Evolutionary conservation across 768 basidiomycete species (phyloP).

Genomic region (Mycena amicta): DNA sequence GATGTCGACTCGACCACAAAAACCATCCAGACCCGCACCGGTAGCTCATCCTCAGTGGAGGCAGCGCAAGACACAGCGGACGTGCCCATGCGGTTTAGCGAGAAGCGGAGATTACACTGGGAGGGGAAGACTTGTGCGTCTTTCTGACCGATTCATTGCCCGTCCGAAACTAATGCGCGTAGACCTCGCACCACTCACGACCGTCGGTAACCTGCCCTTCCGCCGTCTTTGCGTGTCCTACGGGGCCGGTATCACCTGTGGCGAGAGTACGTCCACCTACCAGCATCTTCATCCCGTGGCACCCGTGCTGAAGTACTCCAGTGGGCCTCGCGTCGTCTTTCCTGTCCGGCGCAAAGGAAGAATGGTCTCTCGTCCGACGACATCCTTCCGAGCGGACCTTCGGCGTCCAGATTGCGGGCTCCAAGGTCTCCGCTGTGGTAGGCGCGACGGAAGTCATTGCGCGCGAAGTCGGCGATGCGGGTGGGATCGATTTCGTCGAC

Average conservation of each 20-base stretch:
- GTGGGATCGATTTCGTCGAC: slow-evolving; percentile 86
- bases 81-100: slow-evolving; percentile 66
- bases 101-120: slow-evolving; percentile 91
- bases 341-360: slow-evolving; percentile 84
- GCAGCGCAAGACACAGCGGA: slow-evolving; percentile 64
- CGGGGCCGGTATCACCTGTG: slow-evolving; percentile 94
- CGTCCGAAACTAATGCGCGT: not conserved
- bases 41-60: slow-evolving; percentile 23
- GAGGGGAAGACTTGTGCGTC: slow-evolving; percentile 78
- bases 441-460: slow-evolving; percentile 82
- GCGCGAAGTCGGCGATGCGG: slow-evolving; percentile 52
- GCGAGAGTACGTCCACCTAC: slow-evolving; percentile 66
- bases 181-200: slow-evolving; percentile 76
- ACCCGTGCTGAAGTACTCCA: slow-evolving; percentile 26
- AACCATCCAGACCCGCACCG: slow-evolving; percentile 38
- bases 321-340: slow-evolving; percentile 96
- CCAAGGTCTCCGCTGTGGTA: slow-evolving; percentile 76
- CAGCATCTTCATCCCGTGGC: not conserved
- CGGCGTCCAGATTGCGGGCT: slow-evolving; percentile 92
- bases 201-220: slow-evolving; percentile 96
- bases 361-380: slow-evolving; percentile 91
- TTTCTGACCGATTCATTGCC: not conserved
- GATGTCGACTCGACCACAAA: slow-evolving; percentile 15
- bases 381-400: slow-evolving; percentile 88
- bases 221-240: slow-evolving; percentile 83